Conservation (phyloP, 228 moss, liverwort and hornwort genomes). For the Sphagnum fallax region DNA sequence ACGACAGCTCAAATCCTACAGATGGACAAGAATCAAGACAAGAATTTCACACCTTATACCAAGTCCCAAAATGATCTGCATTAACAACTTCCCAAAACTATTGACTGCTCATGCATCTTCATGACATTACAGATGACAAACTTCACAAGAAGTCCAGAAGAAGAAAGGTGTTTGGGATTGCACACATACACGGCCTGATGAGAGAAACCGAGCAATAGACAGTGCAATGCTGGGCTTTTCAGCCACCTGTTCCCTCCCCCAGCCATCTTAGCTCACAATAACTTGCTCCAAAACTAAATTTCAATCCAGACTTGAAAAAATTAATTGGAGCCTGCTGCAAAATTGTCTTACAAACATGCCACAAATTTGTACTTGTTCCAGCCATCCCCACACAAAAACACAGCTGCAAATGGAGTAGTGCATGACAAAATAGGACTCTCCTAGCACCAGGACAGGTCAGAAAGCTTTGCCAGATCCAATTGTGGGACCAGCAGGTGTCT, state of each 20-base stretch:
- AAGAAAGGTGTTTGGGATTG: background rate
- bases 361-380: too few relatives aligned
- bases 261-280: too few relatives aligned
- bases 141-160: background rate
- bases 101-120: background rate
- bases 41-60: background rate
- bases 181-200: slow-evolving; percentile 62
- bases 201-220: slow-evolving; percentile 78
- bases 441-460: too few relatives aligned
- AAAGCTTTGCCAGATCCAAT: too few relatives aligned
- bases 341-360: too few relatives aligned
- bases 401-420: too few relatives aligned
- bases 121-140: background rate
- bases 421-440: too few relatives aligned
- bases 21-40: background rate
- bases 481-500: too few relatives aligned
- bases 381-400: too few relatives aligned
- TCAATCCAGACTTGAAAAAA: too few relatives aligned
- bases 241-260: slow-evolving; percentile 49
- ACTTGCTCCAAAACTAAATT: too few relatives aligned
- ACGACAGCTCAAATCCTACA: background rate
- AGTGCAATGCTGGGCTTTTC: slow-evolving; percentile 98
- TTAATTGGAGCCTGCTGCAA: too few relatives aligned
- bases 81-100: background rate
- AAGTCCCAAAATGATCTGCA: background rate